Conservation (phyloP, 2,329 filamentous ascomycete species). For the Aspergillus sergii region DNA sequence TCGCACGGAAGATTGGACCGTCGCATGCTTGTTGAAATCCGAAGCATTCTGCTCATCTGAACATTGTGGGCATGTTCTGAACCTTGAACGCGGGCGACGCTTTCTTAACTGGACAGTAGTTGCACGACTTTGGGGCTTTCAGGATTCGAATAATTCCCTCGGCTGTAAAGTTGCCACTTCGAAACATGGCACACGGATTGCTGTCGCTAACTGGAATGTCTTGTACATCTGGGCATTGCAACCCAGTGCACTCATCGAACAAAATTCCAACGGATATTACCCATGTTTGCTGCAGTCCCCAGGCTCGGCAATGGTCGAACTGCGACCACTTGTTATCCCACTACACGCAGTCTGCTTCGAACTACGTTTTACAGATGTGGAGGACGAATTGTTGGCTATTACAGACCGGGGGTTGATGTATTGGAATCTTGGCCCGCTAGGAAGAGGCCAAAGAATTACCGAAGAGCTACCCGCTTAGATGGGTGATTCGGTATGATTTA, state of each 20-base stretch:
- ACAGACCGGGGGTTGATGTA: conserved; percentile 47
- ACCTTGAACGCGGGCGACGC: conserved; percentile 44
- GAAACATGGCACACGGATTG: conserved; percentile 39
- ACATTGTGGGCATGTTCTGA: conserved; percentile 37
- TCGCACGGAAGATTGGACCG: conserved; percentile 35
- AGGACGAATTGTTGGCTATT: conserved; percentile 43
- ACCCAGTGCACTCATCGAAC: conserved; percentile 39
- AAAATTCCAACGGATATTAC: conserved; percentile 34
- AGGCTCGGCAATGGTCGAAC: conserved; percentile 25
- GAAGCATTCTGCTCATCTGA: conserved; percentile 29
- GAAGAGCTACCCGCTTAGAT: conserved; percentile 11
- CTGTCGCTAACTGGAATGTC: conserved; percentile 46
- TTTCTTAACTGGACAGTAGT: conserved; percentile 39
- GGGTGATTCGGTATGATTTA: not conserved
- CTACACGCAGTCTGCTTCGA: conserved; percentile 43
- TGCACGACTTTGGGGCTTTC: conserved; percentile 40
- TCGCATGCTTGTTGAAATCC: conserved; percentile 42
- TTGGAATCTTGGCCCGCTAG: conserved; percentile 38
- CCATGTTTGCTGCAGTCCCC: conserved; percentile 29
- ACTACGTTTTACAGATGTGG: conserved; percentile 35
- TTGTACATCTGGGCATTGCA: conserved; percentile 45
- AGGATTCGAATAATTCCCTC: conserved; percentile 36
- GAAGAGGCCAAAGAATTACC: conserved; percentile 25
- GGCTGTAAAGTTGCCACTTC: conserved; percentile 43
- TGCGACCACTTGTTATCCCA: conserved; percentile 37